Conservation (phyloP, 2,329 filamentous ascomycete species). For the Colletotrichum musae region DNA sequence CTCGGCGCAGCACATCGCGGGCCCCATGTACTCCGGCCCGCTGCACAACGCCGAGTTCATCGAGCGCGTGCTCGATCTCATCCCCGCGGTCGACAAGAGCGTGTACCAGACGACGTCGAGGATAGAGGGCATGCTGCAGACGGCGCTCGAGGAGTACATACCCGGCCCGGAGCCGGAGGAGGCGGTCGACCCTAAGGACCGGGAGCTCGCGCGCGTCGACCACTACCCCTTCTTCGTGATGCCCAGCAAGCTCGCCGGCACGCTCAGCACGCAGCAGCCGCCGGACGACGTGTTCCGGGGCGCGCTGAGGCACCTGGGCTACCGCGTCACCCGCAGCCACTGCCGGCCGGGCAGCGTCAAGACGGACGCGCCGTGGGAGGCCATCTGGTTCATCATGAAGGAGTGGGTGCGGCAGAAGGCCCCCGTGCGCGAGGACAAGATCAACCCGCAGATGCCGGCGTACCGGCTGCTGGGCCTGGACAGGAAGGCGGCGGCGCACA, state of each 20-base stretch:
- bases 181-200: conserved; percentile 56
- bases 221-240: conserved; percentile 89
- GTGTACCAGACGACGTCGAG: conserved; percentile 85
- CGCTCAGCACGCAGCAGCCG: conserved; percentile 84
- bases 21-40: conserved; percentile 95
- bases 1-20: conserved; percentile 86
- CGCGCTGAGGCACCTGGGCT: conserved; percentile 85
- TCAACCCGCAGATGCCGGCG: conserved; percentile 80
- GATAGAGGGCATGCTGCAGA: conserved; percentile 92
- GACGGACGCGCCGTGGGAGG: conserved; percentile 91
- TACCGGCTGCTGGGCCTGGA: conserved; percentile 74
- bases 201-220: conserved; percentile 76
- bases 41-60: conserved; percentile 90
- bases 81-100: conserved; percentile 76
- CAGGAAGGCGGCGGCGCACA: conserved; percentile 50
- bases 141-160: conserved; percentile 83
- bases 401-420: conserved; percentile 89
- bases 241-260: conserved; percentile 80
- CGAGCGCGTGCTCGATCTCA: conserved; percentile 79
- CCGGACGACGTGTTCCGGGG: conserved; percentile 85
- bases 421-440: conserved; percentile 80
- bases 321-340: conserved; percentile 87
- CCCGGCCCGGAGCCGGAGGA: conserved; percentile 54
- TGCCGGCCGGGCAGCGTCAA: conserved; percentile 92
- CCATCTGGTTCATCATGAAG: conserved; percentile 93